Base-by-base conservation (phyloP, 1,284 basidiomycete species). In the Hymenochaete sp. region DNA sequence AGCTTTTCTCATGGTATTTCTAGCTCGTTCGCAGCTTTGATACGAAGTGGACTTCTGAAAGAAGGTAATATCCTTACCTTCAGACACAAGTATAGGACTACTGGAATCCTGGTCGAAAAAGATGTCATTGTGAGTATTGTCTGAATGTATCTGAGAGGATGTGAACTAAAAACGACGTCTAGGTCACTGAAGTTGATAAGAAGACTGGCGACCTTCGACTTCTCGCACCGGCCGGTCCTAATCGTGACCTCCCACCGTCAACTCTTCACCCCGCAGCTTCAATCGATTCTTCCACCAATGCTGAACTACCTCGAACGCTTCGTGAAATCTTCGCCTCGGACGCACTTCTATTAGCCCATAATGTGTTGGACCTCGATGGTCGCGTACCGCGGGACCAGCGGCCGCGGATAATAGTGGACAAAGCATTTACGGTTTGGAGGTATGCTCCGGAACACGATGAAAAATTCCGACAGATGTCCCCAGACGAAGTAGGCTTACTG, bases 1-100 rank as follows among this genome's bases (percentile, higher is more conserved):
- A 49, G 72, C 37, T 71, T 70, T 46, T 56, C 77, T n/a, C n/a
- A n/a, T n/a, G n/a, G n/a, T n/a, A n/a, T n/a, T n/a, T 10, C 33
- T 14, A 54, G 56, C 9, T 64, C 64, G 9, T 64, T 77, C 11
- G 70, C 61, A 10, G 28, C 39, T 11, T 44, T 53, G 5, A 38
- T 44, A 4, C 68, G 68, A 51, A 62, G 62, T 29, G 64, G 62
- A 0, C 61, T 75, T 6, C 47, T 79, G 22, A 62, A 63, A 37
- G 64, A 65, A 16, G 75, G 73, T 1, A 76, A 79, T 56, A 58
- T 79, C 9, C 61, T 79, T 10, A 65, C 67, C 0, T 75, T 76
- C 55, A 66, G 61, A 47, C 67, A 74, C 11, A 59, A 61, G 11
- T 77, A 78, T 51, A 45, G 62, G 0, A 53, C 49, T 1, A 40